A percentile compares a stretch with the other conserved stretches of the same genome.
These are phyloP conservation scores for Talaromyces wortmannii DNA, from an alignment of 495 filamentous ascomycete species.

Conservation along the genomic window DNA sequence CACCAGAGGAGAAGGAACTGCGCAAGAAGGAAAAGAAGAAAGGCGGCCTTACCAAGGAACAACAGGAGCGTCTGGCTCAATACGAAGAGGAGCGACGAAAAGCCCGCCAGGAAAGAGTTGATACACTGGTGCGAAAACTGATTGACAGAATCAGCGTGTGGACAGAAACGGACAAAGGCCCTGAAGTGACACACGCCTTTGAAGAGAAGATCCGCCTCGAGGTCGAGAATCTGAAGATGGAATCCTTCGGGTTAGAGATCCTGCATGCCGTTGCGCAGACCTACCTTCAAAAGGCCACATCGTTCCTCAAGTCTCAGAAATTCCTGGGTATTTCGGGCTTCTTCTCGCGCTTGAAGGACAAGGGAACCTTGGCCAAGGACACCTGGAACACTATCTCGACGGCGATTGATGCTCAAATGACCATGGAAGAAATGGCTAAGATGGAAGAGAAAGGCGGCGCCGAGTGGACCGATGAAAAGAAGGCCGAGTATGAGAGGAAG, in stretches of 20 bases:
- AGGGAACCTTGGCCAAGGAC: conserved; percentile 92
- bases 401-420: conserved; percentile 96
- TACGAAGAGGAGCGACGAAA: conserved; percentile 80
- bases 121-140: conserved; percentile 75
- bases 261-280: conserved; percentile 89
- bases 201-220: conserved; percentile 90
- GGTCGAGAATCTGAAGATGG: conserved; percentile 98
- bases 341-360: conserved; percentile 89
- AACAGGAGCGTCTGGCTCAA: conserved; percentile 79
- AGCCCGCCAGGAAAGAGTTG: conserved; percentile 85
- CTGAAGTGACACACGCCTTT: conserved; percentile 81
- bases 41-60: conserved; percentile 77
- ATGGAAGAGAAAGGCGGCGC: conserved; percentile 92
- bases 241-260: conserved; percentile 96
- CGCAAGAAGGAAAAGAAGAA: conserved; percentile 86
- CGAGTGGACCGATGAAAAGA: conserved; percentile 98
- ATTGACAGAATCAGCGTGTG: conserved; percentile 87
- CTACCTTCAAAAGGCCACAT: conserved; percentile 80
- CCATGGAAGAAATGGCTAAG: conserved; percentile 98
- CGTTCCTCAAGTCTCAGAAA: conserved; percentile 89
- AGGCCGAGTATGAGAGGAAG: conserved; percentile 88
- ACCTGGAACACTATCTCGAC: conserved; percentile 97
- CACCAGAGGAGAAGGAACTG: conserved; percentile 70
- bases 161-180: conserved; percentile 92
- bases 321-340: conserved; percentile 95